Base-by-base conservation (phyloP, 75 land plant species). In the Pinus taeda region DNA sequence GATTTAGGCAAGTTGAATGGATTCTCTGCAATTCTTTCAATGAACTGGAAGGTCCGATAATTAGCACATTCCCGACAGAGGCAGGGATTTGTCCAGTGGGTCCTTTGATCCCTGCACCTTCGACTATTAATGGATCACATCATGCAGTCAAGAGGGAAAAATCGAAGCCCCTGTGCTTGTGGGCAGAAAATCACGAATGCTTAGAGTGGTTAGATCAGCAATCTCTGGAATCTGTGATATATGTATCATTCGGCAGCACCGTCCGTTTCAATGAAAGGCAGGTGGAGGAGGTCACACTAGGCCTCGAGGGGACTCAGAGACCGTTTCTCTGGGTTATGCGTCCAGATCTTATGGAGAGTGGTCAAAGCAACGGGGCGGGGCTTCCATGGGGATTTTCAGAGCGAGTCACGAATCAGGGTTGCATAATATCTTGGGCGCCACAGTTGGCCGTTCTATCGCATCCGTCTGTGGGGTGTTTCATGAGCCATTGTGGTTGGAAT, bases 401-500 rank as follows among this genome's bases (percentile, higher is more conserved):
- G 74, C 7, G 74, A 29, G 0, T 29, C 7, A 29, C n/a, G 26
- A 79, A 26, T 15, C 1, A 36, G 6, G 78, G 57, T 2, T 77
- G 60, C 37, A 3, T 79, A 6, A 24, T 75, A 4, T 33, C 60
- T 1, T 79, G 81, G 81, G 81, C 67, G 15, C 78, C 81, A 3
- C 88, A 86, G 63, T 3, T 66, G 6, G 55, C n/a, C 0, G 79
- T 86, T 4, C 74, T 86, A 1, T 70, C 74, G 13, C 88, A 86
- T 33, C 21, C 26, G 2, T 24, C 75, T 30, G 75, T 78, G 75
- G 79, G 75, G 5, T 73, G 79, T 15, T 78, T 78, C 2, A 4
- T 78, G 29, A 78, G 49, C 21, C 79, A 78, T 22, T 78, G 79
- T 42, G 79, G 79, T 7, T 78, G 79, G 79, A 78, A 78, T 37